These are phyloP conservation scores for Trichoderma koningiopsis DNA, from an alignment of 2,329 filamentous ascomycete genomes.

Conservation along the genomic window DNA sequence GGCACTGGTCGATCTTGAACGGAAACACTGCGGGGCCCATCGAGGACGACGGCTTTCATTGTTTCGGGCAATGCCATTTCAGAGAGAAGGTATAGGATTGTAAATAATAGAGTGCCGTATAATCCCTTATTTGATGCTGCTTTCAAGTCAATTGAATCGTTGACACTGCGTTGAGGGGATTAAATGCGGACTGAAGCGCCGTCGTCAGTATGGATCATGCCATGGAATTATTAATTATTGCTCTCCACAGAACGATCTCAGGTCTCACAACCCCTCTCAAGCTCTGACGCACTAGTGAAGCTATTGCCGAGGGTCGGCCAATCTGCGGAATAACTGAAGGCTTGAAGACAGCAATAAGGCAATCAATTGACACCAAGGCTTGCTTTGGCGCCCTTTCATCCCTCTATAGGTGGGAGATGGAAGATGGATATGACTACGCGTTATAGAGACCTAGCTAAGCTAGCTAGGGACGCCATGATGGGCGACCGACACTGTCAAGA, in stretches of 20 bases:
- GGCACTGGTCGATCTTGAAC: slow-evolving; percentile 81
- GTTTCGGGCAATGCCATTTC: slow-evolving; percentile 48
- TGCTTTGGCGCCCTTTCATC: background rate
- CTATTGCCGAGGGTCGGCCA: slow-evolving; percentile 7
- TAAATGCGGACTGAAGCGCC: background rate
- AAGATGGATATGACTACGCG: background rate
- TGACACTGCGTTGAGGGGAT: background rate
- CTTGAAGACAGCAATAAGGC: background rate
- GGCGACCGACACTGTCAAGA: background rate
- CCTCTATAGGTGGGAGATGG: background rate
- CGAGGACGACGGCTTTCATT: slow-evolving; percentile 90
- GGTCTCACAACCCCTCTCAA: background rate
- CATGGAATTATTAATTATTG: background rate
- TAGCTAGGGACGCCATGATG: background rate
- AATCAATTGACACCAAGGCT: background rate
- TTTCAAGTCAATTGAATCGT: background rate
- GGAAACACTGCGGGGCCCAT: slow-evolving; percentile 72
- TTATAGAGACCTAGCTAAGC: background rate
- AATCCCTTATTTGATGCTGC: background rate
- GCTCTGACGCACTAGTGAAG: background rate
- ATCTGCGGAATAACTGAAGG: background rate
- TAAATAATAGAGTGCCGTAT: background rate
- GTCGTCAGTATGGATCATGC: slow-evolving; percentile 12
- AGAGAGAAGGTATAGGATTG: background rate
- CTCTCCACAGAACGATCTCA: slow-evolving; percentile 9